Percentiles rank a stretch among this genome's conserved stretches.
phyloP scores from a whole-genome alignment of 177 flowering plant genomes.

The Tripterygium wilfordii region DNA sequence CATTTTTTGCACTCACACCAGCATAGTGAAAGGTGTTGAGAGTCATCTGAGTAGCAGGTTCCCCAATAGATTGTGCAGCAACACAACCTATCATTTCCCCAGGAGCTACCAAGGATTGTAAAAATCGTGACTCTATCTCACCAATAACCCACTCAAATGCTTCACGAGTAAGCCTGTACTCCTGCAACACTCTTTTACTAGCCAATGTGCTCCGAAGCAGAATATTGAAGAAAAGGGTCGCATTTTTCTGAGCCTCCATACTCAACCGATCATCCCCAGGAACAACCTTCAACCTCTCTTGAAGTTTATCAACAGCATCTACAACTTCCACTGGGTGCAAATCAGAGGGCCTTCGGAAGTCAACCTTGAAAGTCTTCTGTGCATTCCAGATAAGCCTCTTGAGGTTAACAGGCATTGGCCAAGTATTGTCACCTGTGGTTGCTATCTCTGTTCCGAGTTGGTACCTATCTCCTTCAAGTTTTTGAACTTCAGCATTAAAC shows the following conservation, averaged over 20 bases:
- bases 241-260: slow-evolving; percentile 95
- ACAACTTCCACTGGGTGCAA: slow-evolving; percentile 98
- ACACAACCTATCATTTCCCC: slow-evolving; percentile 99
- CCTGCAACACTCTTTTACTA: slow-evolving; percentile 92
- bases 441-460: slow-evolving; percentile 96
- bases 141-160: slow-evolving; percentile 99
- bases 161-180: slow-evolving; percentile 84
- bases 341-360: slow-evolving; percentile 77
- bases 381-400: slow-evolving; percentile 94
- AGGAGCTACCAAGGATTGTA: slow-evolving; percentile 92
- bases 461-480: slow-evolving; percentile 77
- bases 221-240: slow-evolving; percentile 86
- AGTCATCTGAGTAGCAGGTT: slow-evolving; percentile 99
- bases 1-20: slow-evolving; percentile 99
- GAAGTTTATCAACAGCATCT: slow-evolving; percentile 95
- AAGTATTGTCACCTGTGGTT: slow-evolving; percentile 83
- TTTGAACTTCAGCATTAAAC: slow-evolving; percentile 92
- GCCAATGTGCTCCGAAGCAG: slow-evolving; percentile 92
- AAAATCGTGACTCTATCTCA: slow-evolving; percentile 91
- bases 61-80: slow-evolving; percentile 99
- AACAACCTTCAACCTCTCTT: slow-evolving; percentile 91
- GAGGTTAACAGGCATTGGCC: slow-evolving; percentile 96
- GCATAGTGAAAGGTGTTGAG: slow-evolving; percentile 98
- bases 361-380: slow-evolving; percentile 91
- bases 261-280: slow-evolving; percentile 91